Evolutionary conservation across 2,329 filamentous ascomycete genomes (phyloP).

Genomic region (Trichoderma polysporum): DNA sequence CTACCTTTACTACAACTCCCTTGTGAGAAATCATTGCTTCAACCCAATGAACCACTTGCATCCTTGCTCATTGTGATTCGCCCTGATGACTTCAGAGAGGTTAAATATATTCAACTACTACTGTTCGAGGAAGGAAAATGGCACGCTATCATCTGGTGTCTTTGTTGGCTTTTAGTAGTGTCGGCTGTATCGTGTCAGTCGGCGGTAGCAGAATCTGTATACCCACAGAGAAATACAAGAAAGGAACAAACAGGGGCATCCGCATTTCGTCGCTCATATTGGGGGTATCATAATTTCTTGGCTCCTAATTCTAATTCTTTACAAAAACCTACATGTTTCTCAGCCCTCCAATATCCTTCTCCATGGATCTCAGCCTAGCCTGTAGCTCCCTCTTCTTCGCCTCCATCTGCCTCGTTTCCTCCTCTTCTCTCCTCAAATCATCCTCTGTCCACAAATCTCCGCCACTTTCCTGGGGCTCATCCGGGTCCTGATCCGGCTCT

Average conservation of each 20-base stretch:
- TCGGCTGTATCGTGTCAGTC: too few relatives aligned
- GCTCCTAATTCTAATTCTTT: not conserved
- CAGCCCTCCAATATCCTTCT: conserved; percentile 56
- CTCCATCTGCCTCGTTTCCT: conserved; percentile 59
- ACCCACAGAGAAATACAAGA: too few relatives aligned
- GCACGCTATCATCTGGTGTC: too few relatives aligned
- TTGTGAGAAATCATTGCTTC: too few relatives aligned
- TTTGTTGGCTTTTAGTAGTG: too few relatives aligned
- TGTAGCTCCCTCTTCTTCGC: conserved; percentile 57
- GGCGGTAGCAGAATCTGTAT: too few relatives aligned
- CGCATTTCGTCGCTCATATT: not conserved
- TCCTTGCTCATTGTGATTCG: too few relatives aligned
- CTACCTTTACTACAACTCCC: too few relatives aligned
- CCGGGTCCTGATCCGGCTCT: conserved; percentile 54
- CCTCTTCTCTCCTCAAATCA: conserved; percentile 67
- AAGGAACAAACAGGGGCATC: not conserved
- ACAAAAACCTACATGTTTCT: conserved; percentile 48
- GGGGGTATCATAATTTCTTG: conserved; percentile 13
- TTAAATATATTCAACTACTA: too few relatives aligned
- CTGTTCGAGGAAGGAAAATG: too few relatives aligned
- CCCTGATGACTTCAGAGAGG: too few relatives aligned
- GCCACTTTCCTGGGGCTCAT: conserved; percentile 49
- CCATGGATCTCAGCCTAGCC: conserved; percentile 51
- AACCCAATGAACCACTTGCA: too few relatives aligned
- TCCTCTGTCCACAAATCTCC: conserved; percentile 61